phyloP scores from a whole-genome alignment of 2,329 filamentous ascomycete species.

The Fusarium temperatum region DNA sequence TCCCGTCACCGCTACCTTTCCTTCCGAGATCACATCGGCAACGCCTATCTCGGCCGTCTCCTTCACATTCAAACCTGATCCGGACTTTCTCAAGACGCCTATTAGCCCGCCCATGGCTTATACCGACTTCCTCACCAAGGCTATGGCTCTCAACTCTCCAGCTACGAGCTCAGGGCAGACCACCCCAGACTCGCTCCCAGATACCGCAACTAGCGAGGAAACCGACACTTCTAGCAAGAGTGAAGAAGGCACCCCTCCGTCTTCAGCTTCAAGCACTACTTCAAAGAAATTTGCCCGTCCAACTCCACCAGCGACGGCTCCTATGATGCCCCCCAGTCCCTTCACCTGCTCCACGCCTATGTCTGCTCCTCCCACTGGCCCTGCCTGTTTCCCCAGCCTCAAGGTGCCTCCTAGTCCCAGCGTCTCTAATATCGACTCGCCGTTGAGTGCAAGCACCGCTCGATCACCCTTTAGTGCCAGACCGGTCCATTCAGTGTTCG shows the following conservation, averaged over 20 bases:
- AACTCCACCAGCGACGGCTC: constrained; percentile 50
- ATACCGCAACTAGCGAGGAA: constrained; percentile 64
- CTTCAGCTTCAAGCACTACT: constrained; percentile 51
- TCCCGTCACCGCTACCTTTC: constrained; percentile 70
- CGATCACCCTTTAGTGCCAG: constrained; percentile 79
- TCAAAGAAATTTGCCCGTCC: constrained; percentile 41
- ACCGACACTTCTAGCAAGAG: constrained; percentile 67
- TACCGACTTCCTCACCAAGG: constrained; percentile 85
- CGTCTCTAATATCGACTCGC: constrained; percentile 74
- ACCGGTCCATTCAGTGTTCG: constrained; percentile 74
- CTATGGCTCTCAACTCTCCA: constrained; percentile 79
- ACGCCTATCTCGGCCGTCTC: constrained; percentile 69
- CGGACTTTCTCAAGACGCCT: constrained; percentile 79
- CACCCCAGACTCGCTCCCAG: constrained; percentile 60
- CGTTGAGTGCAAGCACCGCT: constrained; percentile 66
- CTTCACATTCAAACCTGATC: constrained; percentile 52
- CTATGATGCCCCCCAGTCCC: constrained; percentile 58
- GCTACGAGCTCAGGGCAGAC: constrained; percentile 62
- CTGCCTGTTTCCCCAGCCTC: constrained; percentile 71
- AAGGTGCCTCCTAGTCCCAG: constrained; percentile 81
- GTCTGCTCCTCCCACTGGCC: constrained; percentile 68
- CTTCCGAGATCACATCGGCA: constrained; percentile 67
- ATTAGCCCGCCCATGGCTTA: constrained; percentile 93
- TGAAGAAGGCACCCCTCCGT: constrained; percentile 61
- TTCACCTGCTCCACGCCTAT: constrained; percentile 62